Evolutionary conservation across 305 asterid genomes (phyloP).

Genomic region (Rubia peregrina): DNA sequence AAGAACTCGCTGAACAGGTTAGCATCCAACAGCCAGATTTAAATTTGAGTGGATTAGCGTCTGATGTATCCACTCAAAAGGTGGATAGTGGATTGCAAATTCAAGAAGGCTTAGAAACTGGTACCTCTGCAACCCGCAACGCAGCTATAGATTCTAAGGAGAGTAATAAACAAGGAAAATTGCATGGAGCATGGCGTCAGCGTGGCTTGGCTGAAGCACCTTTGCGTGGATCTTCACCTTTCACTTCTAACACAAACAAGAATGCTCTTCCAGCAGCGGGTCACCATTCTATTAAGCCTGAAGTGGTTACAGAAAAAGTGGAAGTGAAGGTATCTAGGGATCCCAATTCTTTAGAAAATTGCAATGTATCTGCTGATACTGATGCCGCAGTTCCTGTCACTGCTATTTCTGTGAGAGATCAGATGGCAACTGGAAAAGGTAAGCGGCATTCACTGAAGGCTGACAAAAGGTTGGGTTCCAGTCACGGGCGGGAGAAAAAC

Average conservation of each 20-base stretch:
- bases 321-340: conserved; percentile 26
- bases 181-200: conserved; percentile 57
- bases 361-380: conserved; percentile 22
- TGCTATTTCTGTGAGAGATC: conserved; percentile 43
- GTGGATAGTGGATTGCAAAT: conserved; percentile 29
- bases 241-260: conserved; percentile 33
- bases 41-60: conserved; percentile 29
- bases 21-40: conserved; percentile 30
- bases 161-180: conserved; percentile 50
- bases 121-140: conserved; percentile 28
- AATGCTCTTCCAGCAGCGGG: conserved; percentile 28
- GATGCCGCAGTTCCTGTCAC: conserved; percentile 22
- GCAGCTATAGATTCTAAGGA: conserved; percentile 29
- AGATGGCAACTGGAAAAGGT: conserved; percentile 50
- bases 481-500: conserved; percentile 32
- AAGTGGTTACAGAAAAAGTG: conserved; percentile 26
- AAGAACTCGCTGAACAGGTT: conserved; percentile 86
- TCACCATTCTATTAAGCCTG: conserved; percentile 29
- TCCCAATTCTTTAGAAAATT: conserved; percentile 21
- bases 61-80: conserved; percentile 35
- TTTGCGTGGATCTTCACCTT: conserved; percentile 29
- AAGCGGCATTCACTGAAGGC: conserved; percentile 46
- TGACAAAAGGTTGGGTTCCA: conserved; percentile 36
- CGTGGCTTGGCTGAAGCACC: conserved; percentile 41
- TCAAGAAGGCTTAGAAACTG: conserved; percentile 27